Conservation (phyloP, 129 eudicot species). For the Tagetes erecta region DNA sequence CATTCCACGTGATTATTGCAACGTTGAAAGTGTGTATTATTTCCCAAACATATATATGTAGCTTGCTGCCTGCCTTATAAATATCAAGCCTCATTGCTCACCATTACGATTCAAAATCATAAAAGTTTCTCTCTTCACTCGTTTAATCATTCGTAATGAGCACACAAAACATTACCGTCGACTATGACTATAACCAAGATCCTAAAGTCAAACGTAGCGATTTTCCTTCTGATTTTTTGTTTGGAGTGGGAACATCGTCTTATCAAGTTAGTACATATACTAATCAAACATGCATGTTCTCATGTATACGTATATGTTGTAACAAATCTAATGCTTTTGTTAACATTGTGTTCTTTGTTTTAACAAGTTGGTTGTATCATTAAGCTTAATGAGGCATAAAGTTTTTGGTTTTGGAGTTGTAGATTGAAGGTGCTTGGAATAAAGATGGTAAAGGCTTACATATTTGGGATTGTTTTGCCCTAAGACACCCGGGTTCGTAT, state of each 20-base stretch:
- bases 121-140: neutral
- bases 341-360: too few relatives aligned
- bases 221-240: constrained; percentile 27
- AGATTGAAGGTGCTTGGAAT: constrained; percentile 39
- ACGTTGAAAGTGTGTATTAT: too few relatives aligned
- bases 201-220: constrained; percentile 19
- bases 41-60: too few relatives aligned
- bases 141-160: neutral
- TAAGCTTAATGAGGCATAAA: neutral
- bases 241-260: constrained; percentile 37
- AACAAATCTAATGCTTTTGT: too few relatives aligned
- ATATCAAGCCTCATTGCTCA: neutral
- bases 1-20: too few relatives aligned
- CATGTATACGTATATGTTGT: too few relatives aligned
- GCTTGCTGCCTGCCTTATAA: neutral
- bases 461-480: constrained; percentile 29
- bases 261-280: constrained; percentile 16
- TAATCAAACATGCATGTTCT: too few relatives aligned
- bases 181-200: neutral
- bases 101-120: neutral
- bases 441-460: constrained; percentile 31
- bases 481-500: constrained; percentile 27
- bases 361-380: too few relatives aligned
- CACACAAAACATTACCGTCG: neutral
- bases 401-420: neutral